Evolutionary conservation across 768 basidiomycete species (phyloP), one percentile per base, ranked within the genome.

Genomic region (Russula olivacea): DNA sequence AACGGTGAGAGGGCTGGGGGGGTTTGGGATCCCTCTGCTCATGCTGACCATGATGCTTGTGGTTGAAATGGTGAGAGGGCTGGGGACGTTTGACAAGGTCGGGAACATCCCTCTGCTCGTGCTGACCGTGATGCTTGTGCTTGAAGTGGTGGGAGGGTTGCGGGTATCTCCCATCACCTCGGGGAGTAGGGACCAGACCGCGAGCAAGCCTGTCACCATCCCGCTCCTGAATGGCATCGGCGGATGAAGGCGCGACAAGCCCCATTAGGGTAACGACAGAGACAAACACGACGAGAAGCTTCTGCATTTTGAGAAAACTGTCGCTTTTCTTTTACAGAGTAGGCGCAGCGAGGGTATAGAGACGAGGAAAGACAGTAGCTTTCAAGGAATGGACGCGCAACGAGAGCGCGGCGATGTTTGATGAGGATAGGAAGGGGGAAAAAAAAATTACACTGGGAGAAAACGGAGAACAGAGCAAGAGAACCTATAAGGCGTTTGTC

Each of bases 211-310:
- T n/a, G 43, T 43, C 9, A 19, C 43, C 8, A 43, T n/a, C 25
- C 47, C 23, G 14, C 47, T 23, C 41, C 36, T 36, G 36, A 4
- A 36, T 14, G 7, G 12, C 15, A 30, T 4, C 4, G 10, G 50
- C 61, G n/a, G 30, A 23, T 1, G 59, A 28, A 3, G 61, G 56
- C 10, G 34, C 28, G 21, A 58, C 43, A 23, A 47, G 23, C 3
- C 56, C 61, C 25, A 63, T 40, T 4, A 63, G 4, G 10, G 55
- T 50, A 51, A 63, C 23, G 23, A 58, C 30, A 32, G 50, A 51
- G 36, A 63, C 47, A 40, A 63, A 40, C 41, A 48, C 34, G 43
- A 63, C 5, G 25, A 51, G 21, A 43, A 58, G 34, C 41, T 21
- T 62, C 49, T 51, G 48, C 55, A 62, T 62, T 56, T 23, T 40